phyloP scores from a whole-genome alignment of 768 basidiomycete species.

The Amanita muscaria region DNA sequence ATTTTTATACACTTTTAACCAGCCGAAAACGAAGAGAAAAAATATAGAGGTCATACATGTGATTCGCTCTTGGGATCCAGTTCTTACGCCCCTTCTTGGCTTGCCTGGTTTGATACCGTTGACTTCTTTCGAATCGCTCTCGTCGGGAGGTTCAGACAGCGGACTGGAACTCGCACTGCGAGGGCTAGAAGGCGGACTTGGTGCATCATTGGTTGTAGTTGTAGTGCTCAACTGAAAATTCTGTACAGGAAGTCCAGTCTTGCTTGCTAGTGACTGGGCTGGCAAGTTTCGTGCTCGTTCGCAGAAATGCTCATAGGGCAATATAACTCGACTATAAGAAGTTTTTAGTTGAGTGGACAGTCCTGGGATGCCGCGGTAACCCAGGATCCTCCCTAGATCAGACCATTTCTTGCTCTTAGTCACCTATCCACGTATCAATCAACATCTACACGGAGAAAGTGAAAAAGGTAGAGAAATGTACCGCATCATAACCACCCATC shows the following conservation, averaged over 20 bases:
- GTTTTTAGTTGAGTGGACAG: constrained; percentile 83
- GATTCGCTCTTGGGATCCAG: constrained; percentile 41
- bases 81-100: constrained; percentile 45
- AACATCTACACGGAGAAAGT: constrained; percentile 10
- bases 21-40: neutral
- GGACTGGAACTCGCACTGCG: constrained; percentile 71
- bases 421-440: constrained; percentile 43
- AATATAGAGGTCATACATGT: constrained; percentile 21
- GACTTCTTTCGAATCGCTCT: constrained; percentile 52
- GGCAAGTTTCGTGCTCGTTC: constrained; percentile 66
- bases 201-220: constrained; percentile 30
- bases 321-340: constrained; percentile 84
- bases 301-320: constrained; percentile 93
- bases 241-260: constrained; percentile 41
- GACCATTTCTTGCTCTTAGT: constrained; percentile 82
- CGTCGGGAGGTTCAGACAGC: constrained; percentile 75
- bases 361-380: constrained; percentile 75
- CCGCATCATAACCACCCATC: constrained; percentile 80
- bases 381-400: constrained; percentile 71
- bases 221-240: constrained; percentile 32
- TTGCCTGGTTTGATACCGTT: constrained; percentile 33
- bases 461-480: constrained; percentile 29
- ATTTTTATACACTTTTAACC: no score
- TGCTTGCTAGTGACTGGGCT: constrained; percentile 31
- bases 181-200: constrained; percentile 65